Percentiles rank a stretch among this genome's conserved stretches.
These are phyloP conservation scores for Nelumbo lutea DNA, from an alignment of 164 flowering plant species.

Conservation along the genomic window DNA sequence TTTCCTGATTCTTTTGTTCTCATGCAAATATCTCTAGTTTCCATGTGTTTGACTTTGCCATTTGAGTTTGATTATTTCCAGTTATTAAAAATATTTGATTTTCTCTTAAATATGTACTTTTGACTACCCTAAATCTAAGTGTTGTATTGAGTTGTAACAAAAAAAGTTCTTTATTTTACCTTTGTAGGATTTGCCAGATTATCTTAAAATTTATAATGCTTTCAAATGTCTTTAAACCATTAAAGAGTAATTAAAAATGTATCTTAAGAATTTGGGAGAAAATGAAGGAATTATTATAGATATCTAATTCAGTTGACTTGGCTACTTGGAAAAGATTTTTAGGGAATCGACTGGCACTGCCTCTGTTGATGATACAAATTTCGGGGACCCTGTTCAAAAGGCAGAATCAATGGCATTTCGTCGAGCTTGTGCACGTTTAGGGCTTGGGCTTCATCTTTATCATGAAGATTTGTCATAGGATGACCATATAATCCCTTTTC, in stretches of 20 bases:
- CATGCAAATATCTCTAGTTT: too few relatives aligned
- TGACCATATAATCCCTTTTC: background rate
- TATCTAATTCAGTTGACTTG: constrained; percentile 5
- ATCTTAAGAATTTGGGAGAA: background rate
- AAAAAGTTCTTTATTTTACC: too few relatives aligned
- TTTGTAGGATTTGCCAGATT: too few relatives aligned
- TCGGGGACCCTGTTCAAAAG: constrained; percentile 90
- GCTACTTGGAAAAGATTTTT: constrained; percentile 37
- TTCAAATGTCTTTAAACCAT: too few relatives aligned
- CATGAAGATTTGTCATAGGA: constrained; percentile 58
- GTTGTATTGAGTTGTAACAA: too few relatives aligned
- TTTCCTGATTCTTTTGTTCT: too few relatives aligned
- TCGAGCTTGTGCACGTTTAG: constrained; percentile 95
- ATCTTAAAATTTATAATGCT: too few relatives aligned
- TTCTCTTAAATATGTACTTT: too few relatives aligned
- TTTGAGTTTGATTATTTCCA: too few relatives aligned
- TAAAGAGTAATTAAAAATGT: background rate
- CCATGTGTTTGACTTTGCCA: too few relatives aligned
- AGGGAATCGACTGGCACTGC: constrained; percentile 93
- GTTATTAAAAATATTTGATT: too few relatives aligned
- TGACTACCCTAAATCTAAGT: too few relatives aligned
- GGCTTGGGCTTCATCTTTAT: constrained; percentile 92
- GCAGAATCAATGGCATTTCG: constrained; percentile 99
- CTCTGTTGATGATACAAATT: constrained; percentile 46
- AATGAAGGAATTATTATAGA: background rate